Base-by-base conservation (phyloP, 768 basidiomycete genomes). In the Suillus discolor region DNA sequence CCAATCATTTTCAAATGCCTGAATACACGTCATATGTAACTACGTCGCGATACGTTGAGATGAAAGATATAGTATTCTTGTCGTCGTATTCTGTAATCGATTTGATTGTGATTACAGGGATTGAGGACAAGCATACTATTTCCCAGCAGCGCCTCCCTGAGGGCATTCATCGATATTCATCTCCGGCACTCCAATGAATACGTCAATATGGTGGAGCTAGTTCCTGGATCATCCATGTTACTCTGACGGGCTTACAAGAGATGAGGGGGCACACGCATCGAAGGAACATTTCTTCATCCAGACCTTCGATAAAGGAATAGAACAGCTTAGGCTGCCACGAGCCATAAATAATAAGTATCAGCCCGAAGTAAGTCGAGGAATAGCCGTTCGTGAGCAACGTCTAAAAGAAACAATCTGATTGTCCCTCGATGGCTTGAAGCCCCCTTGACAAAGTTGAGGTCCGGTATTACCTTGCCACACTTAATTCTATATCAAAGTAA, bases 281-380 rank as follows among this genome's bases (percentile, higher is more conserved):
- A 16, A 18, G 53, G 9, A 31, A 54, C 9, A 47, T 47, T n/a
- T 47, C 11, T 18, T 28, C 25, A 28, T 28, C 25, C 25, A 53
- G 51, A 53, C 31, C 31, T 31, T 55, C 71, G 71, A 71, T 69
- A 34, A 71, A 68, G 41, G 12, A 61, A n/a, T 16, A 51, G 63
- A 74, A 69, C 69, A 69, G 71, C 74, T 67, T 38, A 16, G 20
- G 54, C 53, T 38, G 11, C 4, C 59, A 2, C 7, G 16, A 57
- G 63, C 15, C 15, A 39, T 44, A 44, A 44, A 31, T 11, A 36
- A 41, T n/a, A 41, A 44, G 31, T 9, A 53, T 53, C 28, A 53
- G 28, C 28, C 53, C 28, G 28, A 54, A 53, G 51, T 28, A 16
- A 25, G 25, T 53, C 6, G 51, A 28, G 8, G 4, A 18, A 20